These are phyloP conservation scores for Vigna radiata DNA, from an alignment of 306 rosid genomes.

Conservation along the genomic window DNA sequence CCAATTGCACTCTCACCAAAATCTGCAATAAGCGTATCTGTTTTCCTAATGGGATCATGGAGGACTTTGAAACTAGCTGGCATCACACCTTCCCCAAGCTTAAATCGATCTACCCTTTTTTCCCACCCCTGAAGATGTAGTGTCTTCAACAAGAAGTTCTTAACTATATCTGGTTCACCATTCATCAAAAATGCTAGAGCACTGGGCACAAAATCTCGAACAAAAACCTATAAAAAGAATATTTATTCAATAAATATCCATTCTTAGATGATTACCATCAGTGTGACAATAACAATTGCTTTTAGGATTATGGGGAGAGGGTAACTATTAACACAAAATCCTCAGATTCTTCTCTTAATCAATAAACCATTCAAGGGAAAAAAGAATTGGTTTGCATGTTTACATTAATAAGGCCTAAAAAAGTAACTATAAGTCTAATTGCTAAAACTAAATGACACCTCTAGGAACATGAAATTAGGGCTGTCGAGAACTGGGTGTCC, in stretches of 20 bases:
- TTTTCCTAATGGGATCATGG: slow-evolving; percentile 76
- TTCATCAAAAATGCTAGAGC: slow-evolving; percentile 93
- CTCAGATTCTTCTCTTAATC: background rate
- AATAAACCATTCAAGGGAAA: slow-evolving; percentile 2
- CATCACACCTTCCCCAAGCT: slow-evolving; percentile 96
- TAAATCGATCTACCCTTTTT: slow-evolving; percentile 85
- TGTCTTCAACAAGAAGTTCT: slow-evolving; percentile 84
- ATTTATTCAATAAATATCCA: slow-evolving; percentile 14
- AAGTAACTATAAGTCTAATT: slow-evolving; percentile 19
- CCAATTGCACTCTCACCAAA: slow-evolving; percentile 97
- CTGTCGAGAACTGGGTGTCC: slow-evolving; percentile 19
- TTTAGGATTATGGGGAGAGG: background rate
- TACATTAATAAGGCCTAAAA: background rate
- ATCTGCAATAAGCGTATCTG: slow-evolving; percentile 85
- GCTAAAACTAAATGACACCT: background rate
- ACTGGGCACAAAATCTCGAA: slow-evolving; percentile 93
- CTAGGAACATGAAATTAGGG: background rate
- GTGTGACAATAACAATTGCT: background rate
- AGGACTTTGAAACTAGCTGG: slow-evolving; percentile 96
- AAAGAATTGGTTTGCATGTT: slow-evolving; percentile 26
- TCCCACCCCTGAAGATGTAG: slow-evolving; percentile 93
- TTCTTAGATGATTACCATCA: slow-evolving; percentile 12
- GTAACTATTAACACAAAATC: slow-evolving; percentile 3
- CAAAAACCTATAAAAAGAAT: slow-evolving; percentile 68
- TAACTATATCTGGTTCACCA: slow-evolving; percentile 92